Percentiles rank a stretch among this genome's conserved stretches.
phyloP scores from a whole-genome alignment of 495 filamentous ascomycete genomes.

The Xylaria cubensis region DNA sequence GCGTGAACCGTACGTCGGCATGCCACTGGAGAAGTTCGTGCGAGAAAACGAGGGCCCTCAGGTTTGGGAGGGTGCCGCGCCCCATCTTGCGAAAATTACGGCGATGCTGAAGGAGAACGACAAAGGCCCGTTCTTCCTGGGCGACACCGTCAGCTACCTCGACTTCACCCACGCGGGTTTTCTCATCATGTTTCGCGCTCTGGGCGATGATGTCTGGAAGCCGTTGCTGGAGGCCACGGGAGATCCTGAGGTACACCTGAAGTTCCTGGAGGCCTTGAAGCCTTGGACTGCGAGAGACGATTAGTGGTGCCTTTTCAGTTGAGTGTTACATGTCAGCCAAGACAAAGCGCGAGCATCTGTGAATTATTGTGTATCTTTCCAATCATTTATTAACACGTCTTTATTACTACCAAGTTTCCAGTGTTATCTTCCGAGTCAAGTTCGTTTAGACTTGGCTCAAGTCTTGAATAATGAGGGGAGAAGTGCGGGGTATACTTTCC shows the following conservation, averaged over 20 bases:
- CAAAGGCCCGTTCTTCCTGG: slow-evolving; percentile 58
- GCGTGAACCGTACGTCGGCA: slow-evolving; percentile 48
- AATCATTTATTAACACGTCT: neutral
- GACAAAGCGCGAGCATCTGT: neutral
- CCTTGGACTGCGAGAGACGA: slow-evolving; percentile 44
- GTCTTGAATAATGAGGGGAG: neutral
- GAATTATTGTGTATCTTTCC: neutral
- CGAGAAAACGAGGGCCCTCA: slow-evolving; percentile 43
- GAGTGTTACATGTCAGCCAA: neutral
- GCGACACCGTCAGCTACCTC: slow-evolving; percentile 44
- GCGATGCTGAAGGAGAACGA: slow-evolving; percentile 55
- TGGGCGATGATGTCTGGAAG: slow-evolving; percentile 45
- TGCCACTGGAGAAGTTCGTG: slow-evolving; percentile 51
- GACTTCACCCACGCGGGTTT: slow-evolving; percentile 52
- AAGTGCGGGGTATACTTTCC: slow-evolving; percentile 12
- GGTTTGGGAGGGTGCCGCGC: slow-evolving; percentile 47
- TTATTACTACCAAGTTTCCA: neutral
- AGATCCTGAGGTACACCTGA: slow-evolving; percentile 41
- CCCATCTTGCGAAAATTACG: slow-evolving; percentile 48
- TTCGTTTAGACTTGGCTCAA: neutral
- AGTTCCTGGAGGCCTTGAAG: slow-evolving; percentile 47
- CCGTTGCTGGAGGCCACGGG: slow-evolving; percentile 44
- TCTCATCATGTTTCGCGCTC: slow-evolving; percentile 41
- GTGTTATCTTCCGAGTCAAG: too few species aligned
- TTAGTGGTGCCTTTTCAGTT: neutral